phyloP scores from a whole-genome alignment of 306 rosid genomes.

The Cucumis melo region DNA sequence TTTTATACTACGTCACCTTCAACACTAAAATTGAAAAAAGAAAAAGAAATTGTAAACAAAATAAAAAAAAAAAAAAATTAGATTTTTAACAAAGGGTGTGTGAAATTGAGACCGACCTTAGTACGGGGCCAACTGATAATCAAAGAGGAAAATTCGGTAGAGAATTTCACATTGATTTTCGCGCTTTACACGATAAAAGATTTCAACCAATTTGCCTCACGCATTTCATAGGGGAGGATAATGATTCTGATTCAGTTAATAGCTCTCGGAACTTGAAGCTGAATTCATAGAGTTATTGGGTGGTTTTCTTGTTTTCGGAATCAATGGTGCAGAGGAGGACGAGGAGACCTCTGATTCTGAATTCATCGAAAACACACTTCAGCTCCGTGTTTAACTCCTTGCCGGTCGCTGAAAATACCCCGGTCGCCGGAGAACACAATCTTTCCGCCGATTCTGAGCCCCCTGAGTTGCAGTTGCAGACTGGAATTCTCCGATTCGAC shows the following conservation, averaged over 20 bases:
- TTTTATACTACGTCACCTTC: too few relatives aligned
- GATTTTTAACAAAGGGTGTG: too few relatives aligned
- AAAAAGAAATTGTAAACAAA: too few relatives aligned
- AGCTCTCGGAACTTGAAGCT: not conserved
- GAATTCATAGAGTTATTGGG: not conserved
- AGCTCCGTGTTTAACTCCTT: conserved; percentile 32
- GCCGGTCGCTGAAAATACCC: not conserved
- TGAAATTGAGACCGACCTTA: too few relatives aligned
- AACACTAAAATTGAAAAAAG: too few relatives aligned
- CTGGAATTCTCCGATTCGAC: conserved; percentile 51
- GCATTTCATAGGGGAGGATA: not conserved
- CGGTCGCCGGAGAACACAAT: conserved; percentile 5
- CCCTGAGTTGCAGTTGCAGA: conserved; percentile 21
- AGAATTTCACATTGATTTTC: not conserved
- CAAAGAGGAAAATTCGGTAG: not conserved
- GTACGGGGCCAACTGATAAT: not conserved
- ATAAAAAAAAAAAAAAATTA: too few relatives aligned
- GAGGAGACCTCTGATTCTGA: conserved; percentile 65
- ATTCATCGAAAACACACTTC: conserved; percentile 46
- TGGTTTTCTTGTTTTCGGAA: not conserved
- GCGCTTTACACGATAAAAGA: not conserved
- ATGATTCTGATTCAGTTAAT: not conserved
- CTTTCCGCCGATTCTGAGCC: conserved; percentile 4
- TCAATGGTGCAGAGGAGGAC: conserved; percentile 71
- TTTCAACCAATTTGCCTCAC: not conserved